Conservation (phyloP, 1,284 basidiomycete genomes). For the Prillingera fragicola region DNA sequence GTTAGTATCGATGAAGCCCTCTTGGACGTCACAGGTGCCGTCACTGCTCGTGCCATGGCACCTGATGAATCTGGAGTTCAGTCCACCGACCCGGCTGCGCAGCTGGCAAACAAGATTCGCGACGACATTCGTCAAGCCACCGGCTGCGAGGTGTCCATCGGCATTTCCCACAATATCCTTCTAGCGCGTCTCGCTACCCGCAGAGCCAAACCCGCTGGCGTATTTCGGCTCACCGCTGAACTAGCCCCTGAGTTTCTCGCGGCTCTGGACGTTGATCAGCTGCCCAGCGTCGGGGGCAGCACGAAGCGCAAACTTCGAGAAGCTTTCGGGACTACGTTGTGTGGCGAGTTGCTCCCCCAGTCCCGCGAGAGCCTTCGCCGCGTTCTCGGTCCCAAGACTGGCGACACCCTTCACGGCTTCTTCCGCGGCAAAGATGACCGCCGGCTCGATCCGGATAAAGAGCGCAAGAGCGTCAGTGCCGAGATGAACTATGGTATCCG, state of each 20-base stretch:
- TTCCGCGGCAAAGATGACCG: conserved; percentile 76
- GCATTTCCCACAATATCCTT: conserved; percentile 85
- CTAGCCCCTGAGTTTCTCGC: conserved; percentile 60
- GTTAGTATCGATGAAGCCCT: conserved; percentile 95
- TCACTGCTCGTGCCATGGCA: conserved; percentile 47
- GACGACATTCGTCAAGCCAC: conserved; percentile 68
- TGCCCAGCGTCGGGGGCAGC: conserved; percentile 81
- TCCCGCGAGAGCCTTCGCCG: conserved; percentile 63
- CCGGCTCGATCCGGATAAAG: conserved; percentile 72
- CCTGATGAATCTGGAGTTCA: conserved; percentile 29
- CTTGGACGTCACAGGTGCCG: conserved; percentile 73
- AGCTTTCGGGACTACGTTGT: conserved; percentile 65
- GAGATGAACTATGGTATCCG: conserved; percentile 97
- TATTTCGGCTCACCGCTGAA: conserved; percentile 59
- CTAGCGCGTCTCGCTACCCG: conserved; percentile 87
- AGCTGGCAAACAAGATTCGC: conserved; percentile 75
- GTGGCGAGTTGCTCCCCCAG: conserved; percentile 63
- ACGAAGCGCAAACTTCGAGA: conserved; percentile 62
- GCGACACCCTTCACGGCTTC: conserved; percentile 76
- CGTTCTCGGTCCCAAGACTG: conserved; percentile 72
- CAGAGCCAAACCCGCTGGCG: conserved; percentile 73
- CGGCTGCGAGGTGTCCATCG: conserved; percentile 85
- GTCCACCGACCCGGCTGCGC: conserved; percentile 54
- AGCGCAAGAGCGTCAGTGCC: conserved; percentile 78
- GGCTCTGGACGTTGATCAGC: conserved; percentile 72